A percentile compares a stretch with the other conserved stretches of the same genome.
Evolutionary conservation across 257 asterid species (phyloP).

Genomic region (Fraxinus excelsior): DNA sequence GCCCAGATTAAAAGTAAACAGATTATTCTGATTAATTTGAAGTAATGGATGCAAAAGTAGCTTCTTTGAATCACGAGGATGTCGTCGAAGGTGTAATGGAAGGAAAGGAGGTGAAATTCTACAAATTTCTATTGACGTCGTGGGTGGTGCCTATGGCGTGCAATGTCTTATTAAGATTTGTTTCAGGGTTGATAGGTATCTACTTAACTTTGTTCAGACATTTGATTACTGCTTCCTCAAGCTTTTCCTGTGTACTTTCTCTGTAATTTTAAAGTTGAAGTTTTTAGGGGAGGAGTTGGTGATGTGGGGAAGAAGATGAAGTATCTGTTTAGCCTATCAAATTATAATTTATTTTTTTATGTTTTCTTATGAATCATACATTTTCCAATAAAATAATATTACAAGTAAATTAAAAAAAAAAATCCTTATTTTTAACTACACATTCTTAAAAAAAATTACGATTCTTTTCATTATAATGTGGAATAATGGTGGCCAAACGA

Average conservation of each 20-base stretch:
- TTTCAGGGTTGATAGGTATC: slow-evolving; percentile 60
- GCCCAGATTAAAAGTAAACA: slow-evolving; percentile 1
- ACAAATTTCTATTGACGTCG: slow-evolving; percentile 56
- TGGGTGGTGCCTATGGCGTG: slow-evolving; percentile 64
- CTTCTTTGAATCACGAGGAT: slow-evolving; percentile 9
- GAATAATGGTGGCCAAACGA: too few relatives aligned
- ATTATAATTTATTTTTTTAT: too few relatives aligned
- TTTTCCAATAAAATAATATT: too few relatives aligned
- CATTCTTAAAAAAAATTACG: too few relatives aligned
- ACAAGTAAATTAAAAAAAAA: too few relatives aligned
- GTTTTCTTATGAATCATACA: too few relatives aligned
- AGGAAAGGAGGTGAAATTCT: slow-evolving; percentile 24
- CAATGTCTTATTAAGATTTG: slow-evolving; percentile 75
- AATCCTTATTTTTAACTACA: too few relatives aligned
- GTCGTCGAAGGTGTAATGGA: slow-evolving; percentile 24
- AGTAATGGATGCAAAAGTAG: slow-evolving; percentile 34
- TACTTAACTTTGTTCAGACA: slow-evolving; percentile 74
- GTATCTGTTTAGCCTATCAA: too few relatives aligned
- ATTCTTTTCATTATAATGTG: too few relatives aligned
- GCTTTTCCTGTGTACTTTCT: slow-evolving; percentile 42
- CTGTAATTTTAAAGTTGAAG: too few relatives aligned
- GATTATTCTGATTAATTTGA: background rate
- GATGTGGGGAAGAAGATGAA: too few relatives aligned
- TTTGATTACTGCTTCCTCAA: slow-evolving; percentile 89
- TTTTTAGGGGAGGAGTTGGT: too few relatives aligned